Percentiles rank a stretch among this genome's conserved stretches.
Evolutionary conservation across 345 rosid genomes (phyloP).

Genomic region (Crucihimalaya himalaica): DNA sequence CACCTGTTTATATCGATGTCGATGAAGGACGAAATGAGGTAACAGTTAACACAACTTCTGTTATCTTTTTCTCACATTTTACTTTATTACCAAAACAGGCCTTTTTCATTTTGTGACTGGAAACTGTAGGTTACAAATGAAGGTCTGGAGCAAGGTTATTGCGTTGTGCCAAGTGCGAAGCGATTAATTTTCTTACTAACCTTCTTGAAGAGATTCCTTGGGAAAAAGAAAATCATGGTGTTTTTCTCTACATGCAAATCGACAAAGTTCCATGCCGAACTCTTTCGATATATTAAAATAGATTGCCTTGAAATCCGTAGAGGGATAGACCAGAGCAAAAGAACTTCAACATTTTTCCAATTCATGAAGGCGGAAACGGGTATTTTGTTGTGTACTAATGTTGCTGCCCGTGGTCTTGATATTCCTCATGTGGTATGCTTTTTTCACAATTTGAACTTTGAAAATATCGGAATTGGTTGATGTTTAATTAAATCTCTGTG

Average conservation of each 20-base stretch:
- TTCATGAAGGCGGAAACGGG: slow-evolving; percentile 93
- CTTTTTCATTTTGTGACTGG: slow-evolving; percentile 4
- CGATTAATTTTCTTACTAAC: slow-evolving; percentile 85
- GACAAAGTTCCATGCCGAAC: slow-evolving; percentile 81
- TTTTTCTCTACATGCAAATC: slow-evolving; percentile 97
- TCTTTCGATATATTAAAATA: slow-evolving; percentile 73
- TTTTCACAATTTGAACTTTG: not conserved
- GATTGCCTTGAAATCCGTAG: slow-evolving; percentile 90
- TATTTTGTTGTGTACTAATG: slow-evolving; percentile 86
- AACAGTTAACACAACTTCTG: not conserved
- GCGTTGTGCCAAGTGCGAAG: slow-evolving; percentile 79
- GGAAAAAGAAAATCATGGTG: slow-evolving; percentile 95
- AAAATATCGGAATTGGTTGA: not conserved
- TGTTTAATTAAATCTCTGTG: not conserved
- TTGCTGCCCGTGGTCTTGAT: slow-evolving; percentile 98
- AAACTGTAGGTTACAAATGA: slow-evolving; percentile 85
- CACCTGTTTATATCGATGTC: slow-evolving; percentile 80
- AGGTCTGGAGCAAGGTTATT: slow-evolving; percentile 93
- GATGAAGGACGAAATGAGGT: slow-evolving; percentile 93
- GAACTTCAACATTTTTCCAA: slow-evolving; percentile 87
- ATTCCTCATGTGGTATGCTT: slow-evolving; percentile 89
- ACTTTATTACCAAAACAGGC: not conserved
- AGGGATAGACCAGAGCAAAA: slow-evolving; percentile 88
- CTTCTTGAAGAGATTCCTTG: slow-evolving; percentile 73
- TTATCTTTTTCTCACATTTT: not conserved